Evolutionary conservation across 352 stramenopile species (phyloP).

Genomic region (Globisporangium polare): DNA sequence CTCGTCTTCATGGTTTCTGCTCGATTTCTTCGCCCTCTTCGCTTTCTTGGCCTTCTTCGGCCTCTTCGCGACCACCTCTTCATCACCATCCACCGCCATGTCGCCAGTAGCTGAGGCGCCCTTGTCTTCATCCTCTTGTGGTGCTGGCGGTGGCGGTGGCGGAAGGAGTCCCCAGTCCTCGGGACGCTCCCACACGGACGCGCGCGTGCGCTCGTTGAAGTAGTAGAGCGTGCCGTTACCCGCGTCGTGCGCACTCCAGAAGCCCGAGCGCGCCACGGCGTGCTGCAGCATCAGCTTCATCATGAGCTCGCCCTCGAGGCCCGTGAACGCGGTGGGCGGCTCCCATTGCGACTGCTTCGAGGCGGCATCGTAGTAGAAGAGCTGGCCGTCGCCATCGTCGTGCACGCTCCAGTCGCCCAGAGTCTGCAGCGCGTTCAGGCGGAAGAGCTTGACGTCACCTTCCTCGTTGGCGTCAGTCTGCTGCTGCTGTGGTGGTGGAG

Average conservation of each 20-base stretch:
- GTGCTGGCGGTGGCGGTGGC: constrained; percentile 21
- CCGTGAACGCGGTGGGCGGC: constrained; percentile 38
- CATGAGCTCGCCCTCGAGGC: constrained; percentile 69
- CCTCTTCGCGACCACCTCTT: neutral
- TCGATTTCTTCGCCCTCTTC: constrained; percentile 25
- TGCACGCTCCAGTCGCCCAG: constrained; percentile 67
- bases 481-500: constrained; percentile 9
- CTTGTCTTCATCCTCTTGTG: constrained; percentile 14
- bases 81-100: neutral
- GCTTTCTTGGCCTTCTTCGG: constrained; percentile 14
- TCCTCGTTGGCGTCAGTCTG: constrained; percentile 14
- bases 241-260: constrained; percentile 70
- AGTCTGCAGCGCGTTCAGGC: constrained; percentile 53
- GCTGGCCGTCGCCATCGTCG: constrained; percentile 58
- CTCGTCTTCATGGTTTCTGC: constrained; percentile 13
- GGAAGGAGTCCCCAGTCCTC: constrained; percentile 44
- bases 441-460: constrained; percentile 19
- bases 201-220: constrained; percentile 67
- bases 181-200: constrained; percentile 69
- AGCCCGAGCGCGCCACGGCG: constrained; percentile 52
- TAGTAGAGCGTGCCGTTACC: constrained; percentile 78
- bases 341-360: constrained; percentile 54
- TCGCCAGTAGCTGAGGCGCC: neutral
- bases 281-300: constrained; percentile 83
- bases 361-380: constrained; percentile 76